Conservation (phyloP, 306 rosid genomes). For the Fragaria iinumae region DNA sequence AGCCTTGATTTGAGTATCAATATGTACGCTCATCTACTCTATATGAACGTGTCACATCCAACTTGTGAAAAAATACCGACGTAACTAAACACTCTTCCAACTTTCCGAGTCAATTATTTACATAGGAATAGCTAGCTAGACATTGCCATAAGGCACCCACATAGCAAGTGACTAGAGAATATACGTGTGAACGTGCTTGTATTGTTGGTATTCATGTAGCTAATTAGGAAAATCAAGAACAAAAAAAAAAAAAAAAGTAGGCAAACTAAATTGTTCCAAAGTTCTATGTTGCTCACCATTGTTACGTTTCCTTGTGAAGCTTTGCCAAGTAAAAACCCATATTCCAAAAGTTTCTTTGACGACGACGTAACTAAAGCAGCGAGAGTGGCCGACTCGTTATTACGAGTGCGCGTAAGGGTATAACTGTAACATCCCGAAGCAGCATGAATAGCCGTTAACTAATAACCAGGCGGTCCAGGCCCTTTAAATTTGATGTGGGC, state of each 20-base stretch:
- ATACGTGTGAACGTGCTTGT: not conserved
- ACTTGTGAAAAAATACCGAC: too few relatives aligned
- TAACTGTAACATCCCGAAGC: not conserved
- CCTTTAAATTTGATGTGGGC: not conserved
- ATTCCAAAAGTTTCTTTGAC: not conserved
- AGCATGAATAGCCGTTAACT: conserved; percentile 21
- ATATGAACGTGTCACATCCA: too few relatives aligned
- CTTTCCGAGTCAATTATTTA: too few relatives aligned
- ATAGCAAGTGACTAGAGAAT: not conserved
- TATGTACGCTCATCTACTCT: too few relatives aligned
- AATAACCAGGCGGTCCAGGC: not conserved
- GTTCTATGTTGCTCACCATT: not conserved
- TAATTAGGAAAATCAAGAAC: not conserved
- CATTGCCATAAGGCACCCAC: too few relatives aligned
- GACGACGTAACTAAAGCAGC: not conserved
- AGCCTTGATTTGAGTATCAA: not conserved
- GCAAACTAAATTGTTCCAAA: not conserved
- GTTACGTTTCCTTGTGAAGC: not conserved
- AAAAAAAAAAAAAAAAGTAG: not conserved
- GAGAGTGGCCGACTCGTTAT: not conserved
- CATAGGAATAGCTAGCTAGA: too few relatives aligned
- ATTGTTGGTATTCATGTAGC: not conserved
- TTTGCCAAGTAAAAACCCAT: not conserved
- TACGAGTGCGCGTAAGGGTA: not conserved
- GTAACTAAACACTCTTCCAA: too few relatives aligned